Percentiles rank a stretch among this genome's conserved stretches.
These are phyloP conservation scores for Leccinum pseudoinsigne DNA, from an alignment of 1,284 basidiomycete genomes.

Conservation along the genomic window DNA sequence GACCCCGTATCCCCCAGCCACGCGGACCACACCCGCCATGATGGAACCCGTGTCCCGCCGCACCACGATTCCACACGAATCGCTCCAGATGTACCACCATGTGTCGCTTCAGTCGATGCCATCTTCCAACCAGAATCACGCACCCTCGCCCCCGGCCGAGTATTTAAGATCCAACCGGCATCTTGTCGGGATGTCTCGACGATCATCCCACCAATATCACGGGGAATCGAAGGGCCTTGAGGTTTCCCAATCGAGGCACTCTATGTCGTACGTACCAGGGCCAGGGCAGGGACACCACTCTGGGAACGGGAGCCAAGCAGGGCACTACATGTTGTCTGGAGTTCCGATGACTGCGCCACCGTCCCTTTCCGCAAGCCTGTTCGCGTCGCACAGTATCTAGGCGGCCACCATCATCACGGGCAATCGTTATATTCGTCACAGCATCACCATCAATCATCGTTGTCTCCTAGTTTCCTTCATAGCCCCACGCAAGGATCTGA, in stretches of 20 bases:
- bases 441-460: conserved; percentile 32
- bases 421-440: conserved; percentile 33
- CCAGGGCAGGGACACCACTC: conserved; percentile 36
- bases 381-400: conserved; percentile 37
- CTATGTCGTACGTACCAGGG: conserved; percentile 29
- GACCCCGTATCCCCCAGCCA: conserved; percentile 58
- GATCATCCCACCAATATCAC: conserved; percentile 32
- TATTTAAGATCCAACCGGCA: conserved; percentile 33
- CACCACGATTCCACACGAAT: conserved; percentile 51
- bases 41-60: conserved; percentile 40
- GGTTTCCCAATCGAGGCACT: conserved; percentile 31
- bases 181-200: conserved; percentile 31
- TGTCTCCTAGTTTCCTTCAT: conserved; percentile 30
- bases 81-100: conserved; percentile 69
- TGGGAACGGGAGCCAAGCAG: conserved; percentile 23
- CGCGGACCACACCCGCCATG: conserved; percentile 45
- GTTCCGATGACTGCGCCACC: conserved; percentile 55
- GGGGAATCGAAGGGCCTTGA: conserved; percentile 25
- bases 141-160: conserved; percentile 24
- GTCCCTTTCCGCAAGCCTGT: conserved; percentile 47
- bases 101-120: conserved; percentile 64
- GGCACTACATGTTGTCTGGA: conserved; percentile 42
- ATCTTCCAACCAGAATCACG: conserved; percentile 24
- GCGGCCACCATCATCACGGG: conserved; percentile 29
- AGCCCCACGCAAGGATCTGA: conserved; percentile 33